Conservation (phyloP, 352 stramenopile genomes). For the Pythium grandisporangium region DNA sequence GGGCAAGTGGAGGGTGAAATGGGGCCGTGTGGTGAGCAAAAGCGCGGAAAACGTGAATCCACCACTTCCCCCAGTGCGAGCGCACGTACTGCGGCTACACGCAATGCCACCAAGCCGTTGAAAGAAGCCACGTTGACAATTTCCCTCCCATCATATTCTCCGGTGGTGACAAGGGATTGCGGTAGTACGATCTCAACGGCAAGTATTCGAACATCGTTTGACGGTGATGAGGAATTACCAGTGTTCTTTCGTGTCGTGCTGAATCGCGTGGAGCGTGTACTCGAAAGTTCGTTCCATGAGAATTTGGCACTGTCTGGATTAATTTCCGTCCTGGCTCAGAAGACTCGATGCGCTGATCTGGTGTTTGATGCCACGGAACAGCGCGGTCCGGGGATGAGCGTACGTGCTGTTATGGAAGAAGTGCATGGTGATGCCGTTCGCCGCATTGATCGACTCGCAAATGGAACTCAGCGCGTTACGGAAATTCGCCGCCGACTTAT, state of each 20-base stretch:
- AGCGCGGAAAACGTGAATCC: no score
- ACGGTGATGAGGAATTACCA: constrained; percentile 15
- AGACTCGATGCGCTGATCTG: constrained; percentile 28
- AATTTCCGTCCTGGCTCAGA: constrained; percentile 62
- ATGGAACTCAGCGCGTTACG: constrained; percentile 19
- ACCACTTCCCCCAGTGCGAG: no score
- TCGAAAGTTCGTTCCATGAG: constrained; percentile 80
- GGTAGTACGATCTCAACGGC: neutral
- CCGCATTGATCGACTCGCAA: constrained; percentile 48
- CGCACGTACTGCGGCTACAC: constrained; percentile 42
- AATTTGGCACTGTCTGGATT: constrained; percentile 76
- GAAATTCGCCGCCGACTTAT: constrained; percentile 59
- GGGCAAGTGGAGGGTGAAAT: no score
- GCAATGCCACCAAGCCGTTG: constrained; percentile 59
- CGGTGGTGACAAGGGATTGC: constrained; percentile 13
- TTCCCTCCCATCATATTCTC: constrained; percentile 58
- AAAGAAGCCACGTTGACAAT: constrained; percentile 60
- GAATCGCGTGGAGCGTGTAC: constrained; percentile 56
- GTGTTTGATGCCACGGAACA: constrained; percentile 50
- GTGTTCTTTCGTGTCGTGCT: constrained; percentile 73
- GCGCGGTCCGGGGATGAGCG: constrained; percentile 25
- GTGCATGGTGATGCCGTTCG: constrained; percentile 58
- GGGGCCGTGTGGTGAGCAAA: no score
- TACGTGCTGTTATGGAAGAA: constrained; percentile 76
- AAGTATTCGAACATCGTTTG: no score